Base-by-base conservation (phyloP, 1,284 basidiomycete genomes). In the Cystobasidium slooffiae region DNA sequence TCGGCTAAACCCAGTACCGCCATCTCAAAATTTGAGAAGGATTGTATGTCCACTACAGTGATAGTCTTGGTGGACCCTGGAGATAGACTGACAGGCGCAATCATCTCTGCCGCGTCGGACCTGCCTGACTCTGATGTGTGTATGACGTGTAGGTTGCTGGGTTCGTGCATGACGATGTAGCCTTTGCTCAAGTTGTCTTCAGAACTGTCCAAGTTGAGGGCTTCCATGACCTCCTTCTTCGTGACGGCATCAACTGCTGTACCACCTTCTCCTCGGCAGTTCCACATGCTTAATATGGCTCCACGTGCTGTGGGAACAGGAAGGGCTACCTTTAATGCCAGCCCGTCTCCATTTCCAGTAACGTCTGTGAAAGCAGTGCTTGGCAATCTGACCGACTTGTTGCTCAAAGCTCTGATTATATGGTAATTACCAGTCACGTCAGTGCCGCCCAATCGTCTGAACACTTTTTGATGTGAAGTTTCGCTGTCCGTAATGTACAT, bases 1-100 rank as follows among this genome's bases (percentile, higher is more conserved):
- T 76, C 79, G 18, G 73, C 31, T 0, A 79, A 49, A 9, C 79
- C 79, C 20, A 79, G 43, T 53, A 77, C 77, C 5, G 77, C 78
- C 14, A 79, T 67, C 14, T 47, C 58, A 46, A 74, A 18, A n/a
- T 46, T 37, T 37, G 14, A 22, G 55, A 24, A 47, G 6, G 5
- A 5, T 51, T 51, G 24, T 24, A 69, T 44, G 18, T 61, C 52
- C 12, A 63, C 52, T 18, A 66, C 37, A 1, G 53, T 65, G 12
- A 58, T 6, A 14, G 24, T 31, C 18, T 14, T 56, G 52, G 20
- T 22, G 0, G 9, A 59, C 3, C 52, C 61, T 59, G 52, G n/a
- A 41, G 22, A 53, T 31, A 76, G 67, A 0, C n/a, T 3, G 49
- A 75, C 18, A 18, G 46, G 49, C 6, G 22, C 37, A 9, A 75